Evolutionary conservation across 2,329 filamentous ascomycete genomes (phyloP).

Genomic region (Penicillium sp.): DNA sequence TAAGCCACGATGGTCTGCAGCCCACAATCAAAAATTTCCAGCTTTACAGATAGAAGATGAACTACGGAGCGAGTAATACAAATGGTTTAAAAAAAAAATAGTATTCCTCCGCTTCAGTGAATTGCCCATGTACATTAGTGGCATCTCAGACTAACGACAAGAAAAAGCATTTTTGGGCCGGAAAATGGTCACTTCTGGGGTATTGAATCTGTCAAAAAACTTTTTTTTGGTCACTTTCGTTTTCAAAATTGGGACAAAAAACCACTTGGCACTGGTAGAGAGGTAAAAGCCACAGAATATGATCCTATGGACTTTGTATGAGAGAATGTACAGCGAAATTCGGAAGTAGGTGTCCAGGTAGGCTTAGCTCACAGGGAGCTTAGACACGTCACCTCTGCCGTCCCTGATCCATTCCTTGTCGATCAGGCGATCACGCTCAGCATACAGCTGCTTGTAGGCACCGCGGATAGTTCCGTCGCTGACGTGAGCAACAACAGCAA

Average conservation of each 20-base stretch:
- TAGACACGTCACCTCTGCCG: conserved; percentile 69
- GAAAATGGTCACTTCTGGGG: background rate
- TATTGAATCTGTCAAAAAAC: background rate
- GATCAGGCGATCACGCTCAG: conserved; percentile 71
- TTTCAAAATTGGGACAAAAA: background rate
- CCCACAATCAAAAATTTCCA: background rate
- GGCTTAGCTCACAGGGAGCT: conserved; percentile 60
- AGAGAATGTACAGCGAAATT: background rate
- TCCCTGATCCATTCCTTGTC: conserved; percentile 72
- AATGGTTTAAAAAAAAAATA: background rate
- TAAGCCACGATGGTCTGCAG: background rate
- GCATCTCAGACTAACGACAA: background rate
- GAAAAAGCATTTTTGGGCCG: background rate
- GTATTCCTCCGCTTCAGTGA: too few relatives aligned
- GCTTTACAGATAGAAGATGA: background rate
- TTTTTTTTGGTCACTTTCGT: background rate
- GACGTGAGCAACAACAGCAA: conserved; percentile 80
- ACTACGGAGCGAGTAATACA: background rate
- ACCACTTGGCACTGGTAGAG: background rate
- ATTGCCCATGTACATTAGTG: background rate
- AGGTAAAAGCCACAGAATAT: background rate
- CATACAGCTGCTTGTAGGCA: conserved; percentile 86
- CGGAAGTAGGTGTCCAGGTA: background rate
- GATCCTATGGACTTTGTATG: background rate
- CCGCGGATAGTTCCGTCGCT: conserved; percentile 97